Base-by-base conservation (phyloP, 140 eudicot species). In the Oenanthe javanica region DNA sequence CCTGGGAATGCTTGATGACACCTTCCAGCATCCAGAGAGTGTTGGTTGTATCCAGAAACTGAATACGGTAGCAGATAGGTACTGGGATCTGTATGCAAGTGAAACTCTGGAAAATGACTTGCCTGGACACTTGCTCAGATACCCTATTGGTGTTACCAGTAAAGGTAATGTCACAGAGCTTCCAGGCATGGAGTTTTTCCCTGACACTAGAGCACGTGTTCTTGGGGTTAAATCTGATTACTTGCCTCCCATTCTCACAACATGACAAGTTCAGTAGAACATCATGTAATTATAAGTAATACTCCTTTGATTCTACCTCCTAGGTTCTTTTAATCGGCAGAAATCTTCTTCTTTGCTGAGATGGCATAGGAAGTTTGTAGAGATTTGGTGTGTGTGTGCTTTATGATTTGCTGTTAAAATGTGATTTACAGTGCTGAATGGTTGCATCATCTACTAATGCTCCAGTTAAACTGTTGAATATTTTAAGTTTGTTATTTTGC, bases 111-210 rank as follows among this genome's bases (percentile, higher is more conserved):
- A 87, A 46, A 25, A 50, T 0, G 97, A 91, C 83, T 74, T 91
- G 45, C 92, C 93, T 13, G 97, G 97, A 43, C 97, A 91, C 82
- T 78, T 91, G 89, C 95, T 92, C 66, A 81, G 91, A 0, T 92
- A 92, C 86, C 97, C 97, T 1, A 45, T 92, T 74, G 95, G 83
- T 10, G 83, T 92, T 51, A 47, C 86, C 38, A 76, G 88, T 38
- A 86, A 90, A 43, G 94, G 95, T 38, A 78, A 61, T 2, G 84
- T 92, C 77, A 88, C 93, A 13, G 91, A 88, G 83, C 83, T 92
- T 71, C 94, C 91, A 0, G 94, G 92, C 69, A 49, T 82, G 11
- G 94, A 89, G 82, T 84, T 74, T 69, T 91, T 89, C 79, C 97
- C 94, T 0, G 94, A 89, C 72, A 91, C 92, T 1, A 88, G 85